These are phyloP conservation scores for Candida railenensis DNA, from an alignment of 805 yeast species.

Conservation along the genomic window DNA sequence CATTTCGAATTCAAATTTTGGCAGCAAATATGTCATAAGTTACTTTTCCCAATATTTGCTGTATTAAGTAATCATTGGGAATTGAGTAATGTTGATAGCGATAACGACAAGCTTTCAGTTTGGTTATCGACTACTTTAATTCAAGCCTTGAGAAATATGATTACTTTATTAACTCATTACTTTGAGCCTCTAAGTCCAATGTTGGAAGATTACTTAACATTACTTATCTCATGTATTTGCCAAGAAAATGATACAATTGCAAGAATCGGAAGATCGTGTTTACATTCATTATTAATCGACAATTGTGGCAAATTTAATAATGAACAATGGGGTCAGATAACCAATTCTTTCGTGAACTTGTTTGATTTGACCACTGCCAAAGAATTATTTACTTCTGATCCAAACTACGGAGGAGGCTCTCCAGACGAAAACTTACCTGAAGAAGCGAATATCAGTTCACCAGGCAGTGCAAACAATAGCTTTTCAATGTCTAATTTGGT, in stretches of 20 bases:
- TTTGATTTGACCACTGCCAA: constrained; percentile 83
- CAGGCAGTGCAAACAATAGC: constrained; percentile 1
- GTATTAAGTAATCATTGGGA: constrained; percentile 77
- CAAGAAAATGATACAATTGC: constrained; percentile 98
- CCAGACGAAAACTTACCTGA: constrained; percentile 18
- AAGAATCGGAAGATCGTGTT: constrained; percentile 87
- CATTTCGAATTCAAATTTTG: constrained; percentile 75
- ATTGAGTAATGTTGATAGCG: constrained; percentile 50
- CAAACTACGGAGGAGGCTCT: constrained; percentile 22
- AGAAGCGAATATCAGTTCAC: constrained; percentile 14
- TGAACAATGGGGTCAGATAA: constrained; percentile 74
- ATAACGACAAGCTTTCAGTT: constrained; percentile 81
- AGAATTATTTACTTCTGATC: constrained; percentile 71
- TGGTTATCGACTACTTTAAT: constrained; percentile 97
- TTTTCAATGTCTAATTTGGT: constrained; percentile 6
- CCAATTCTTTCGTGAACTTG: constrained; percentile 61
- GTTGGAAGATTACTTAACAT: constrained; percentile 74
- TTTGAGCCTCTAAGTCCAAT: constrained; percentile 73
- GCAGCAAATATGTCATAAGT: constrained; percentile 73
- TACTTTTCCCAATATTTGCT: constrained; percentile 87
- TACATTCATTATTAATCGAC: constrained; percentile 74
- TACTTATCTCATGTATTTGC: constrained; percentile 84
- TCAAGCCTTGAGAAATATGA: constrained; percentile 88
- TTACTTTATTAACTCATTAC: constrained; percentile 78
- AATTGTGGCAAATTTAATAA: constrained; percentile 64